Conservation (phyloP, 805 yeast genomes). For the Cyberlindnera xishuangbannaensis region DNA sequence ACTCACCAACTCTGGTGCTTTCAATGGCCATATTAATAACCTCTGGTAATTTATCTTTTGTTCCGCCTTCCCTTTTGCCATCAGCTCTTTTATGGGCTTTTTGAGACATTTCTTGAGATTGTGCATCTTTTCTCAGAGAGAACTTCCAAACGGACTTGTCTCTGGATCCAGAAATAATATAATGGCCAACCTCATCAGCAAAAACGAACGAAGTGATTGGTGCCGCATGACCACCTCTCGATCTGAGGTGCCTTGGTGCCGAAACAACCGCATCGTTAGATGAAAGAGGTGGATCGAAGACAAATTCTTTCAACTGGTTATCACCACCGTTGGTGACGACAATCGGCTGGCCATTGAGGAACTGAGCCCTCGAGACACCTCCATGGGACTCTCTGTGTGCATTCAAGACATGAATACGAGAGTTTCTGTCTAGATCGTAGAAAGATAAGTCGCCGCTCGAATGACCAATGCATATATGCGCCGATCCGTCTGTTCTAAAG, state of each 20-base stretch:
- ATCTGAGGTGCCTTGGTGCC: constrained; percentile 87
- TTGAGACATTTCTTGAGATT: constrained; percentile 89
- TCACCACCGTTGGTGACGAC: constrained; percentile 88
- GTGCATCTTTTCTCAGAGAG: constrained; percentile 92
- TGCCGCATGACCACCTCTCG: constrained; percentile 96
- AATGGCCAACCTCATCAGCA: constrained; percentile 78
- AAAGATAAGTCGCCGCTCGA: constrained; percentile 78
- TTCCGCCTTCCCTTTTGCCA: constrained; percentile 53
- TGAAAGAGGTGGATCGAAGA: constrained; percentile 86
- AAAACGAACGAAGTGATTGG: constrained; percentile 77
- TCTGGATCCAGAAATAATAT: constrained; percentile 75
- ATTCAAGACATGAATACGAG: constrained; percentile 69
- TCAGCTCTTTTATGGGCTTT: constrained; percentile 42
- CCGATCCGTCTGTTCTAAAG: constrained; percentile 85
- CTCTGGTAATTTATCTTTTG: constrained; percentile 71
- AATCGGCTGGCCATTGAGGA: constrained; percentile 88
- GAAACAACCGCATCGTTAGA: constrained; percentile 56
- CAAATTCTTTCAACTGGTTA: constrained; percentile 81
- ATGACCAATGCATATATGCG: constrained; percentile 77
- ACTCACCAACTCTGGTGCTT: constrained; percentile 72
- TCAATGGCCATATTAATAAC: constrained; percentile 65
- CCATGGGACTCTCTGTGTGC: constrained; percentile 72
- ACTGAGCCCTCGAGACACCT: constrained; percentile 69
- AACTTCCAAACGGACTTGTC: constrained; percentile 89
- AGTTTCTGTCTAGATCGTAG: constrained; percentile 67